Evolutionary conservation across 768 basidiomycete species (phyloP).

Genomic region (Antrodiella citrinella): DNA sequence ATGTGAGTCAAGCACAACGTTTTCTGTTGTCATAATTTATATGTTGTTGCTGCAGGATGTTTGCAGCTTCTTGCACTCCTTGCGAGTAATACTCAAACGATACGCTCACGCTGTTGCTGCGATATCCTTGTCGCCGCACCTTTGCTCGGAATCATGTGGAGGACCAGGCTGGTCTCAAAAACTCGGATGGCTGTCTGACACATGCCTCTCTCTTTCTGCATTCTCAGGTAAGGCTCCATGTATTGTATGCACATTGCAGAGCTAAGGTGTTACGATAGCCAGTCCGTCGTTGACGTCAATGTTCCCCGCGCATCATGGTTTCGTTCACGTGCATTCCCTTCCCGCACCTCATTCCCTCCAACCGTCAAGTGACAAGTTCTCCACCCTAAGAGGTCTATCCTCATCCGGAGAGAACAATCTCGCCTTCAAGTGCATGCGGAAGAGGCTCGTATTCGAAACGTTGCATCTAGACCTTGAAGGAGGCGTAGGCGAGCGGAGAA

Average conservation of each 20-base stretch:
- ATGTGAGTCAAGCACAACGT: conserved; percentile 33
- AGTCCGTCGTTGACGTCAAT: conserved; percentile 65
- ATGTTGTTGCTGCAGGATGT: conserved; percentile 49
- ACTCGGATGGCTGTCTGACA: conserved; percentile 75
- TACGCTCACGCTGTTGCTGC: conserved; percentile 58
- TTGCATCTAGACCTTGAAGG: conserved; percentile 83
- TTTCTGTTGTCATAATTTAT: conserved; percentile 1
- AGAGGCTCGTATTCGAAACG: conserved; percentile 84
- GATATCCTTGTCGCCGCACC: conserved; percentile 55
- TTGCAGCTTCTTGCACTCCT: conserved; percentile 59
- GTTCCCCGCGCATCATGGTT: conserved; percentile 84
- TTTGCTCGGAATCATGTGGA: conserved; percentile 51
- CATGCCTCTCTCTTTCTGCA: conserved; percentile 61
- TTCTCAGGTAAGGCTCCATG: conserved; percentile 82
- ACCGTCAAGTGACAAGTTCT: conserved; percentile 76
- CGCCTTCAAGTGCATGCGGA: conserved; percentile 87
- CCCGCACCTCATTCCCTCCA: conserved; percentile 69
- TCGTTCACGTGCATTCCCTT: conserved; percentile 68
- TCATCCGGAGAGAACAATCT: conserved; percentile 88
- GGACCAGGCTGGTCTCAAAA: conserved; percentile 69
- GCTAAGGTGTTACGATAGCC: too few species aligned
- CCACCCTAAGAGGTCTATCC: conserved; percentile 73
- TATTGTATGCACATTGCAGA: too few species aligned
- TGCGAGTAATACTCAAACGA: conserved; percentile 53
- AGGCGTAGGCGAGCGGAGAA: conserved; percentile 72